Conservation (phyloP, 164 flowering plant genomes). For the Santalum album region DNA sequence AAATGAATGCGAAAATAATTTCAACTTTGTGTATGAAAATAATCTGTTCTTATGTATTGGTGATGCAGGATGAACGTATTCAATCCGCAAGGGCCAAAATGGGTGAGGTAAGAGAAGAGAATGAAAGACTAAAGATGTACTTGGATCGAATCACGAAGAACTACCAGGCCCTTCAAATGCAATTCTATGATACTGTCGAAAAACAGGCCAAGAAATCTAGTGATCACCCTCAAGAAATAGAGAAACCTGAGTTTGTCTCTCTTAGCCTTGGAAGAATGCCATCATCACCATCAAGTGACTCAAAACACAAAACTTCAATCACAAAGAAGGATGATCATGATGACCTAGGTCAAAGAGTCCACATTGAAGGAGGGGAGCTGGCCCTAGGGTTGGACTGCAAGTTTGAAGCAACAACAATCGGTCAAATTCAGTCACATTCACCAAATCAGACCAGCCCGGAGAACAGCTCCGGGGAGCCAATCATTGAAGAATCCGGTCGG, state of each 20-base stretch:
- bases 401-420: constrained; percentile 15
- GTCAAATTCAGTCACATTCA: constrained; percentile 4
- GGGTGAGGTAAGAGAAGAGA: constrained; percentile 59
- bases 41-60: not conserved
- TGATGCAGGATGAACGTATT: constrained; percentile 30
- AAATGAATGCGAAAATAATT: not conserved
- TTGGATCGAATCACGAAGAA: constrained; percentile 35
- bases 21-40: not conserved
- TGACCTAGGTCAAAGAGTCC: not conserved
- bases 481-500: constrained; percentile 15
- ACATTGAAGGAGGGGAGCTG: constrained; percentile 15
- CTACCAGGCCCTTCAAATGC: constrained; percentile 36
- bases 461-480: constrained; percentile 25
- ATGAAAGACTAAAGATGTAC: constrained; percentile 35
- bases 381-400: constrained; percentile 36
- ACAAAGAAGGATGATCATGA: constrained; percentile 1
- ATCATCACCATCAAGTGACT: constrained; percentile 8
- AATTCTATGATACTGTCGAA: constrained; percentile 24
- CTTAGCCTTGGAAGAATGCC: constrained; percentile 43
- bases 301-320: constrained; percentile 4
- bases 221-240: constrained; percentile 10
- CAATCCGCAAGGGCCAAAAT: constrained; percentile 44
- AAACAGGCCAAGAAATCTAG: constrained; percentile 14
- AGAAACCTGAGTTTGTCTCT: constrained; percentile 31
- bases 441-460: constrained; percentile 15